These are phyloP conservation scores for Hypoxylon sp. DNA, from an alignment of 2,329 filamentous ascomycete genomes.

Conservation along the genomic window DNA sequence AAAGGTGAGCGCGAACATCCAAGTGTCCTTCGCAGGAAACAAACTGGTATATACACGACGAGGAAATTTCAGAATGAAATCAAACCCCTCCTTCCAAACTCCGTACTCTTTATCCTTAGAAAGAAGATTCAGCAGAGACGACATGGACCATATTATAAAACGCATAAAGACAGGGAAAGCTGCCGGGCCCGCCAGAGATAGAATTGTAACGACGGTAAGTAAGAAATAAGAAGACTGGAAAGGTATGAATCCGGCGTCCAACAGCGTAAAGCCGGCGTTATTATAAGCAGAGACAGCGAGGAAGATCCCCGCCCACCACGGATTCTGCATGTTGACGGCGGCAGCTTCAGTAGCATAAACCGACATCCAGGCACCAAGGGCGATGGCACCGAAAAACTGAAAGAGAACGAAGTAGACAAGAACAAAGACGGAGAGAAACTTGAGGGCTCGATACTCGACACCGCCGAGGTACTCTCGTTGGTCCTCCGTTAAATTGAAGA, in stretches of 20 bases:
- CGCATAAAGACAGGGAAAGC: slow-evolving; percentile 66
- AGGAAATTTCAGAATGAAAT: slow-evolving; percentile 58
- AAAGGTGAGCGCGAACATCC: slow-evolving; percentile 66
- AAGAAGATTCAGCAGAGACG: slow-evolving; percentile 49
- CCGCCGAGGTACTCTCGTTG: slow-evolving; percentile 67
- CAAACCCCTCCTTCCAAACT: slow-evolving; percentile 56
- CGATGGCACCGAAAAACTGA: slow-evolving; percentile 72
- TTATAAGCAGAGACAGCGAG: slow-evolving; percentile 70
- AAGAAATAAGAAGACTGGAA: slow-evolving; percentile 61
- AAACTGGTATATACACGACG: slow-evolving; percentile 63
- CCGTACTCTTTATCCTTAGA: slow-evolving; percentile 49
- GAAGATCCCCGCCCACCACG: slow-evolving; percentile 71
- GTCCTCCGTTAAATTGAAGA: slow-evolving; percentile 62
- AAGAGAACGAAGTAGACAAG: slow-evolving; percentile 67
- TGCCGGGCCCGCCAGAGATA: slow-evolving; percentile 65
- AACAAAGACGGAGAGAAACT: slow-evolving; percentile 64
- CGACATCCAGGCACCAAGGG: slow-evolving; percentile 66
- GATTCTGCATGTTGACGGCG: slow-evolving; percentile 57
- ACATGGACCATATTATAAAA: slow-evolving; percentile 63
- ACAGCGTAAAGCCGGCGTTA: slow-evolving; percentile 70
- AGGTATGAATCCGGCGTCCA: slow-evolving; percentile 67
- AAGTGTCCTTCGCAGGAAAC: slow-evolving; percentile 67
- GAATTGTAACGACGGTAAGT: slow-evolving; percentile 50
- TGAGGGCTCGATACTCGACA: slow-evolving; percentile 67
- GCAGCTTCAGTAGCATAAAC: slow-evolving; percentile 61